Evolutionary conservation across 495 filamentous ascomycete genomes (phyloP), one percentile per base, ranked within the genome.

Genomic region (Lasiosphaeria miniovina): DNA sequence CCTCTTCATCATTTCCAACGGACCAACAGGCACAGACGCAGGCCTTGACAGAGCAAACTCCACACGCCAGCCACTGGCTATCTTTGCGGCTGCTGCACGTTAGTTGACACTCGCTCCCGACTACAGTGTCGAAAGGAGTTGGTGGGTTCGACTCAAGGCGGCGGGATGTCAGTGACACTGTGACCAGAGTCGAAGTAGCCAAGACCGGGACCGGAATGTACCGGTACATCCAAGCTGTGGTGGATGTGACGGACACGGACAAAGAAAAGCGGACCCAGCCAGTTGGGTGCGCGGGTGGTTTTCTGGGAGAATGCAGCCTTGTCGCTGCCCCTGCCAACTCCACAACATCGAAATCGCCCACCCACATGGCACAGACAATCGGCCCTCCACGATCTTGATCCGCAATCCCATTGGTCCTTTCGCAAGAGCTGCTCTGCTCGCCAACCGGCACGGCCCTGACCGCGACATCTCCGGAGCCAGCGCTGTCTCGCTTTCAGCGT

Each of bases 311-410:
- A 59, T 61, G 59, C 63, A 62, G 59, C 59, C 56, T 59, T 59
- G 52, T 59, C 45, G 57, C 38, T 45, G 52, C 55, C 56, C 54
- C 57, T 51, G 38, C 49, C 45, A 56, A 48, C 61, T 63, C 57
- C 61, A 55, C 61, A 61, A 46, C 4, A 49, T 63, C 55, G 51
- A 63, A 52, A 55, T 31, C 49, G 45, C 61, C 58, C 53, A 60
- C 61, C 49, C 40, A 52, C 59, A 43, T 53, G 8, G 8, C 14
- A 15, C 32, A 48, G 50, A 40, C 32, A 40, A 6, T 43, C 33
- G 3, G 3, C 57, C 10, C 12, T n/a, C 43, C 12, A 12, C 38
- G 38, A 41, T 41, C 38, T 41, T 41, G 8, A 41, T 41, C 38
- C 38, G 7, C 43, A 11, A 46, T 40, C 17, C 54, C 32, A 64